These are phyloP conservation scores for Aspergillus ustus DNA, from an alignment of 2,329 filamentous ascomycete genomes.

Conservation along the genomic window DNA sequence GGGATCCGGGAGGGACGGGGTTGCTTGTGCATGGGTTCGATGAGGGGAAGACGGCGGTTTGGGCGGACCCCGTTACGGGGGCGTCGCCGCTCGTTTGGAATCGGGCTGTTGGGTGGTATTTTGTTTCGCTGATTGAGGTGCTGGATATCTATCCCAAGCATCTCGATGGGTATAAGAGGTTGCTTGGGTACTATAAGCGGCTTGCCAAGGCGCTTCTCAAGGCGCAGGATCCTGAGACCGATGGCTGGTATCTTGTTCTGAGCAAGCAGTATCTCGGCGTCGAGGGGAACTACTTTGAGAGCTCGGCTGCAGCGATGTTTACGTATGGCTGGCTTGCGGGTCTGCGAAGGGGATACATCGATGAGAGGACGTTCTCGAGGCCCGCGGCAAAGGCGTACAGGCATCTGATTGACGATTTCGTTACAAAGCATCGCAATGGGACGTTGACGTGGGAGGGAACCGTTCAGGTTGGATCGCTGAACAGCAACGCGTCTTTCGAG, in stretches of 20 bases:
- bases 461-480: conserved; percentile 1
- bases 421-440: background rate
- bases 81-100: conserved; percentile 9
- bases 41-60: conserved; percentile 1
- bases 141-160: conserved; percentile 6
- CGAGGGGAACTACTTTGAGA: conserved; percentile 6
- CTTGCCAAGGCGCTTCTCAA: background rate
- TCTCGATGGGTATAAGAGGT: background rate
- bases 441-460: conserved; percentile 1
- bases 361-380: background rate
- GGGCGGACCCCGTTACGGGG: background rate
- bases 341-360: background rate
- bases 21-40: conserved; percentile 3
- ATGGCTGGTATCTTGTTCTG: conserved; percentile 1
- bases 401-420: conserved; percentile 4
- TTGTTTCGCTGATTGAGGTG: conserved; percentile 3
- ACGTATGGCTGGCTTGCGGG: conserved; percentile 4
- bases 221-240: background rate
- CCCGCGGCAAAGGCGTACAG: background rate
- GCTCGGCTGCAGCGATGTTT: conserved; percentile 1
- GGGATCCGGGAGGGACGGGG: background rate
- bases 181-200: conserved; percentile 1
- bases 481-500: background rate
- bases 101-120: conserved; percentile 5
- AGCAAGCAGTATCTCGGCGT: background rate